Evolutionary conservation across 1,284 basidiomycete genomes (phyloP), one percentile per base, ranked within the genome.

Genomic region (Irpex sp.): DNA sequence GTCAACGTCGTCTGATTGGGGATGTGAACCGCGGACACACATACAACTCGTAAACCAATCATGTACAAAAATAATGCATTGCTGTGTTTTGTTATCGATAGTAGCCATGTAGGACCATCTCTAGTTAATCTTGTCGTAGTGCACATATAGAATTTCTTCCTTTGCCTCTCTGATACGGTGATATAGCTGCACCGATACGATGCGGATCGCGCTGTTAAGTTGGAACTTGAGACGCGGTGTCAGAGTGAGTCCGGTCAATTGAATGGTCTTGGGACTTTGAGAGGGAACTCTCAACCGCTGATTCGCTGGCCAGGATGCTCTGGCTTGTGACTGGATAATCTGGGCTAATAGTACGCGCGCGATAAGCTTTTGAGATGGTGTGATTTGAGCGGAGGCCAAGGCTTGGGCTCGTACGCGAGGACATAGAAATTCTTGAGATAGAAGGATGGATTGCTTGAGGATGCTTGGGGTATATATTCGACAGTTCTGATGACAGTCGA

Each of bases 11-110:
- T 9, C 31, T 15, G 31, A 34, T 19, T 19, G 56, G 49, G 49
- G 48, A 13, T 61, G 19, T 61, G 36, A 26, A 21, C 3, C 21
- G 21, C 13, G 26, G 54, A 34, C 54, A 56, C 54, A 9, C 5
- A 26, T 7, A 15, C 11, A 44, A 44, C 40, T 44, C 26, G 26
- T 26, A 26, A 26, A 26, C 26, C 26, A 26, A 26, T 26, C 26
- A 26, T 34, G 54, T 56, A 36, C 31, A 56, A 26, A 26, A 56
- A 15, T 26, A 21, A 44, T 21, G 54, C 21, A 56, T 56, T 36
- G 54, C 34, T 17, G 54, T 56, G 54, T 36, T 56, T 26, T n/a
- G 47, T 57, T 62, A 55, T 58, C 55, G 44, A 52, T 62, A 58
- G 40, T 11, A 37, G 19, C 40, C 47, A 57, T 62, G 61, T 62